Percentiles rank a stretch among this genome's conserved stretches.
Conservation (phyloP, 345 rosid species). For the Camelina laxa region DNA sequence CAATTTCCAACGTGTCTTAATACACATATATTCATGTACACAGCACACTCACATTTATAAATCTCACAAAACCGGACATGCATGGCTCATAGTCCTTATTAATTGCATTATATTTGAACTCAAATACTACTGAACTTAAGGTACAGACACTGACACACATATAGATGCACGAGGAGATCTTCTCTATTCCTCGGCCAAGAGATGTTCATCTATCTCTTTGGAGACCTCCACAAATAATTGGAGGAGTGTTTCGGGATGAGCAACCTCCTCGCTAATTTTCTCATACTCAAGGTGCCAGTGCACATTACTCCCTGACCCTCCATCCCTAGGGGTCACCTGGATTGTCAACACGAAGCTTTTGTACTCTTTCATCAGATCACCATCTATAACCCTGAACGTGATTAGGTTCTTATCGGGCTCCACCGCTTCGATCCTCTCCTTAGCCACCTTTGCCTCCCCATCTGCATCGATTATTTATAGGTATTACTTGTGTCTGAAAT, state of each 20-base stretch:
- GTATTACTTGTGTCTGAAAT: neutral
- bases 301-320: conserved; percentile 32
- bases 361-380: conserved; percentile 45
- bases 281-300: conserved; percentile 49
- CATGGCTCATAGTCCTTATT: conserved; percentile 28
- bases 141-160: conserved; percentile 9
- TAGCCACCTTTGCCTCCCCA: conserved; percentile 39
- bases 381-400: conserved; percentile 37
- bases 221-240: conserved; percentile 39
- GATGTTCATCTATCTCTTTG: conserved; percentile 45
- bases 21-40: neutral
- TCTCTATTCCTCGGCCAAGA: conserved; percentile 28
- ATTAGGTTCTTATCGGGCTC: conserved; percentile 37
- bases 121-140: conserved; percentile 1
- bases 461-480: conserved; percentile 18
- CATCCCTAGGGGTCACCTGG: conserved; percentile 37
- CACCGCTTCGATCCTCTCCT: conserved; percentile 37
- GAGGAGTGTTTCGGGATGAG: conserved; percentile 46
- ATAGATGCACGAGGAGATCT: neutral
- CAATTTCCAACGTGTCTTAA: conserved; percentile 13
- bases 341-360: conserved; percentile 26
- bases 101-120: neutral
- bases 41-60: conserved; percentile 13
- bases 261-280: conserved; percentile 44
- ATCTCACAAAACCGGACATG: conserved; percentile 25